These are phyloP conservation scores for Apiotrichum porosum DNA, from an alignment of 1,284 basidiomycete genomes.

Conservation along the genomic window DNA sequence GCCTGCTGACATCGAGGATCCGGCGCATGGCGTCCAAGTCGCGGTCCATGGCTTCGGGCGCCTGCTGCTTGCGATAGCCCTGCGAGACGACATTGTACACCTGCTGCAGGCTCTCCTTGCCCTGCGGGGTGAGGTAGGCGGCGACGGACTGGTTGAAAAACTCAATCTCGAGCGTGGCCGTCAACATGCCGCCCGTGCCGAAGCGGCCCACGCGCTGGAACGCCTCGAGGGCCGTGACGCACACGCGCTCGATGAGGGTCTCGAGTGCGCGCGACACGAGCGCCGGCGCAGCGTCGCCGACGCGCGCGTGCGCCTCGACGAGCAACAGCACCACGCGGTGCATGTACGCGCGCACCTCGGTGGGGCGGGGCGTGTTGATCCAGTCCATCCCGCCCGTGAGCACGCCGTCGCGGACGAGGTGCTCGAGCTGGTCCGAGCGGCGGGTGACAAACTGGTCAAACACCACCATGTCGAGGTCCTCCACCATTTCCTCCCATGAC, in stretches of 20 bases:
- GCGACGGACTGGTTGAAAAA: constrained; percentile 94
- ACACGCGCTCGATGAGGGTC: constrained; percentile 75
- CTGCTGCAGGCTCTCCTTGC: constrained; percentile 77
- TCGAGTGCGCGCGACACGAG: constrained; percentile 78
- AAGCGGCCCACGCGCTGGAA: constrained; percentile 84
- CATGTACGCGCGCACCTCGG: constrained; percentile 90
- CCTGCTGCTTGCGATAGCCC: constrained; percentile 67
- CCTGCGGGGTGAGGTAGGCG: constrained; percentile 73
- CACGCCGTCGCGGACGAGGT: constrained; percentile 72
- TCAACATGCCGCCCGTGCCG: constrained; percentile 97
- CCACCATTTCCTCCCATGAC: constrained; percentile 59
- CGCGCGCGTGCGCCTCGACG: constrained; percentile 87
- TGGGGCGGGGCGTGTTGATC: constrained; percentile 82
- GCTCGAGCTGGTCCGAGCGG: constrained; percentile 63
- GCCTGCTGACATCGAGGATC: constrained; percentile 76
- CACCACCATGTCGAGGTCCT: constrained; percentile 76
- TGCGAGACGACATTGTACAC: constrained; percentile 92
- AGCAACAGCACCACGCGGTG: constrained; percentile 82
- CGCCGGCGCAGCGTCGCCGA: constrained; percentile 69
- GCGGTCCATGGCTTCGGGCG: constrained; percentile 66
- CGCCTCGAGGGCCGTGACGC: constrained; percentile 71
- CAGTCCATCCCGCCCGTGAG: constrained; percentile 83
- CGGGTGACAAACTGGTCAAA: constrained; percentile 82
- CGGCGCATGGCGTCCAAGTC: constrained; percentile 88
- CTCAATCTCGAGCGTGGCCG: constrained; percentile 97